Evolutionary conservation across 768 basidiomycete species (phyloP).

Genomic region (Trametopsis cervina): DNA sequence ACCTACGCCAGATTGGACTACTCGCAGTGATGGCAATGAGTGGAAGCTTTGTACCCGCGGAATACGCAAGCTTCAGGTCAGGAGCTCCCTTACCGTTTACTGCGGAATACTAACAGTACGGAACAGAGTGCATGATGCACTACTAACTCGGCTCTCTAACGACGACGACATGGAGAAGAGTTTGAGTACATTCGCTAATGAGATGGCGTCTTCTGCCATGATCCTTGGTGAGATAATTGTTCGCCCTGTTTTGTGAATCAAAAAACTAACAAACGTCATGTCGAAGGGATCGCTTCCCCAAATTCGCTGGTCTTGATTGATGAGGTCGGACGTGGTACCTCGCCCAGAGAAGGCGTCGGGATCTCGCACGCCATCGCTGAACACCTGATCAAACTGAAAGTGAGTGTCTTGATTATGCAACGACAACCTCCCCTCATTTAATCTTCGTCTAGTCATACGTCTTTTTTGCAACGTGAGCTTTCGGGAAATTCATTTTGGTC

Average conservation of each 20-base stretch:
- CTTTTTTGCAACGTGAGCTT: slow-evolving; percentile 80
- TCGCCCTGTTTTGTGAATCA: neutral
- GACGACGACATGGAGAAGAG: slow-evolving; percentile 89
- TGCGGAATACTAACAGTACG: neutral
- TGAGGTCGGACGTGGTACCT: slow-evolving; percentile 90
- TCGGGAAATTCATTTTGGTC: neutral
- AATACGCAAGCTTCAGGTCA: slow-evolving; percentile 85
- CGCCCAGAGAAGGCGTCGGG: slow-evolving; percentile 73
- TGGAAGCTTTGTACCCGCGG: slow-evolving; percentile 88
- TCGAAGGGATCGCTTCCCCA: slow-evolving; percentile 58
- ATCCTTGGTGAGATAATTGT: slow-evolving; percentile 65
- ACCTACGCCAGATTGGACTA: slow-evolving; percentile 81
- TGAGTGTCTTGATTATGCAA: slow-evolving; percentile 22
- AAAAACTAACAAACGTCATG: slow-evolving; percentile 1
- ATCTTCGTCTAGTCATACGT: slow-evolving; percentile 55
- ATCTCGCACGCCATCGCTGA: slow-evolving; percentile 83
- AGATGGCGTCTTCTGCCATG: slow-evolving; percentile 92
- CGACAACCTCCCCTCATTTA: neutral
- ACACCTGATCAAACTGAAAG: slow-evolving; percentile 67
- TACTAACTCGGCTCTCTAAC: slow-evolving; percentile 86
- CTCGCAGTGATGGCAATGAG: slow-evolving; percentile 83
- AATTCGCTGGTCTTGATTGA: slow-evolving; percentile 81
- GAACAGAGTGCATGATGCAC: slow-evolving; percentile 67
- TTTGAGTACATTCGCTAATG: slow-evolving; percentile 90
- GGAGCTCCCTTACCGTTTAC: slow-evolving; percentile 2